Conservation (phyloP, 2,329 filamentous ascomycete genomes). For the Teratosphaeria pseudoeucalypti region DNA sequence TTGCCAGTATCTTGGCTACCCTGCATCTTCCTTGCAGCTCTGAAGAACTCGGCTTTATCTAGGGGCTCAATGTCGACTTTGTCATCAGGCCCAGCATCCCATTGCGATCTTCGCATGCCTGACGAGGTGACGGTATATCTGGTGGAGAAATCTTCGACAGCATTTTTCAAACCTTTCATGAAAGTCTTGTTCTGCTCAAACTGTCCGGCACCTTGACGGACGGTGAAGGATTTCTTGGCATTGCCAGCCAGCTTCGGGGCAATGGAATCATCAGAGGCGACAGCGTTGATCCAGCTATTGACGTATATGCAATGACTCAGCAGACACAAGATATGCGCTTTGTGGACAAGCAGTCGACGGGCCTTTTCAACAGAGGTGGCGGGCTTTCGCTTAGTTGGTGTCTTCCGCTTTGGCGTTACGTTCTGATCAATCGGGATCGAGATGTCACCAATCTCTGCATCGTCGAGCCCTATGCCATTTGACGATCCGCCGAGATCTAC, state of each 20-base stretch:
- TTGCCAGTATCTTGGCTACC: conserved; percentile 86
- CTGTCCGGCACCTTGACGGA: conserved; percentile 56
- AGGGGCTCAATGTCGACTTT: conserved; percentile 7
- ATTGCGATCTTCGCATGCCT: conserved; percentile 60
- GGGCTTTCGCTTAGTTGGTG: conserved; percentile 38
- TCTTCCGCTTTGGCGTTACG: conserved; percentile 24
- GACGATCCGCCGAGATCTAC: conserved; percentile 34
- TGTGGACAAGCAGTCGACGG: conserved; percentile 67
- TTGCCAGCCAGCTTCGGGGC: conserved; percentile 56
- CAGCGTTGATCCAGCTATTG: conserved; percentile 75
- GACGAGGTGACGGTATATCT: conserved; percentile 62
- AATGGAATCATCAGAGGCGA: conserved; percentile 35
- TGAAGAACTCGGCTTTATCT: conserved; percentile 55
- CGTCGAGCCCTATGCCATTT: conserved; percentile 12
- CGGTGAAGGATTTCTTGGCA: conserved; percentile 57
- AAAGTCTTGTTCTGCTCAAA: conserved; percentile 68
- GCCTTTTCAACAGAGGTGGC: conserved; percentile 48
- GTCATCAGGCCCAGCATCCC: conserved; percentile 41
- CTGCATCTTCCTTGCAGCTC: conserved; percentile 55
- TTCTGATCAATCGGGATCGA: conserved; percentile 30
- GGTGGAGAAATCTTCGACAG: conserved; percentile 54
- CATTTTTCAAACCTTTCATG: conserved; percentile 65
- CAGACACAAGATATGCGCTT: conserved; percentile 73
- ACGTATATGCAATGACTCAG: conserved; percentile 64
- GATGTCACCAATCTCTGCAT: conserved; percentile 27